Evolutionary conservation across 1,139 yeast species (phyloP).

Genomic region (Hyphopichia pseudoburtonii): DNA sequence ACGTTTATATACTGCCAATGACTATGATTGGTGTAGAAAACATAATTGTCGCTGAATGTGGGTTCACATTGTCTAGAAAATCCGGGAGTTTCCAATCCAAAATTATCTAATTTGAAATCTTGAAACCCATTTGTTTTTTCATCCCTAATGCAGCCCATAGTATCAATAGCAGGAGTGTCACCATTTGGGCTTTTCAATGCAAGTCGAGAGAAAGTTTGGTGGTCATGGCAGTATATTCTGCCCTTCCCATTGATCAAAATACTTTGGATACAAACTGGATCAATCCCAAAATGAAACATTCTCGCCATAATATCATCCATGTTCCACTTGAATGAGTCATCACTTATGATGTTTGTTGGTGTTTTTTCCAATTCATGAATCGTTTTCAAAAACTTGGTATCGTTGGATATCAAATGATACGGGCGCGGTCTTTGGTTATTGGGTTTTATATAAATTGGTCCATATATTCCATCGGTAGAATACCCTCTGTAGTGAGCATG

Average conservation of each 20-base stretch:
- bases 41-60: constrained; percentile 17
- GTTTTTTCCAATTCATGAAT: constrained; percentile 19
- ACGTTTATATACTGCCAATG: constrained; percentile 27
- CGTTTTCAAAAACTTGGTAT: constrained; percentile 11
- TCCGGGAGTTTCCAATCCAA: constrained; percentile 26
- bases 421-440: constrained; percentile 21
- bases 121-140: constrained; percentile 17
- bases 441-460: constrained; percentile 33
- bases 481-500: constrained; percentile 52
- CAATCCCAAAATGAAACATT: constrained; percentile 29
- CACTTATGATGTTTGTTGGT: constrained; percentile 23
- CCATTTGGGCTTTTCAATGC: constrained; percentile 11
- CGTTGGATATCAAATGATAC: constrained; percentile 18
- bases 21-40: constrained; percentile 18
- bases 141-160: constrained; percentile 24
- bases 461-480: constrained; percentile 49
- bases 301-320: constrained; percentile 25
- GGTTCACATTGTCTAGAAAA: constrained; percentile 19
- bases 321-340: constrained; percentile 25
- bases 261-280: constrained; percentile 34
- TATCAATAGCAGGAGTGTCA: constrained; percentile 14
- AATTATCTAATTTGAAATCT: constrained; percentile 15
- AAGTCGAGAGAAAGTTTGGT: constrained; percentile 11
- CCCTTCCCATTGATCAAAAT: constrained; percentile 36
- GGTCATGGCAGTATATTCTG: constrained; percentile 23